These are phyloP conservation scores for Colletotrichum cereale DNA, from an alignment of 2,329 filamentous ascomycete genomes.

Conservation along the genomic window DNA sequence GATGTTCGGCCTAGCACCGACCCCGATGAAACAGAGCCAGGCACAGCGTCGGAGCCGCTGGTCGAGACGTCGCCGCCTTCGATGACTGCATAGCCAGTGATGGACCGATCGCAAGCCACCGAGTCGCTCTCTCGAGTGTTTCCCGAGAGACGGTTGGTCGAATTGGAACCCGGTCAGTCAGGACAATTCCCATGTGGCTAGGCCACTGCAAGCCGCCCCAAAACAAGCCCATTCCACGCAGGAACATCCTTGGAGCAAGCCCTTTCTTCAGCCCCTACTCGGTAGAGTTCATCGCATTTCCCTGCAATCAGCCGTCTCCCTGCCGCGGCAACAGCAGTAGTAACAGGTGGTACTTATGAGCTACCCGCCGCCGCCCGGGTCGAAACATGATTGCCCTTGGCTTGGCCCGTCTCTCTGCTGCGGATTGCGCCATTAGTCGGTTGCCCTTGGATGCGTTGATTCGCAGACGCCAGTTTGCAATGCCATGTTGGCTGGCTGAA, in stretches of 20 bases:
- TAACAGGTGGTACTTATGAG: constrained; percentile 23
- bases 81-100: neutral
- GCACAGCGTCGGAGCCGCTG: neutral
- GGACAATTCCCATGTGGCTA: constrained; percentile 16
- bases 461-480: neutral
- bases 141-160: neutral
- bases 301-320: neutral
- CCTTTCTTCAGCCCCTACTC: constrained; percentile 30
- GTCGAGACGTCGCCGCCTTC: neutral
- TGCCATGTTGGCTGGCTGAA: neutral
- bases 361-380: constrained; percentile 15
- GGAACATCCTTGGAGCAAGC: constrained; percentile 34
- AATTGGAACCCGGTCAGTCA: constrained; percentile 11
- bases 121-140: neutral
- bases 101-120: neutral
- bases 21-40: neutral
- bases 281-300: constrained; percentile 29
- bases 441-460: neutral
- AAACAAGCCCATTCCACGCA: constrained; percentile 25
- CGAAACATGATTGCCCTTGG: neutral
- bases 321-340: constrained; percentile 6
- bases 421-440: constrained; percentile 18
- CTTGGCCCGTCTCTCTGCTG: neutral
- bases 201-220: constrained; percentile 9
- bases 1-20: neutral